Evolutionary conservation across 139 green algal species (phyloP).

Genomic region (Trebouxia sp.): DNA sequence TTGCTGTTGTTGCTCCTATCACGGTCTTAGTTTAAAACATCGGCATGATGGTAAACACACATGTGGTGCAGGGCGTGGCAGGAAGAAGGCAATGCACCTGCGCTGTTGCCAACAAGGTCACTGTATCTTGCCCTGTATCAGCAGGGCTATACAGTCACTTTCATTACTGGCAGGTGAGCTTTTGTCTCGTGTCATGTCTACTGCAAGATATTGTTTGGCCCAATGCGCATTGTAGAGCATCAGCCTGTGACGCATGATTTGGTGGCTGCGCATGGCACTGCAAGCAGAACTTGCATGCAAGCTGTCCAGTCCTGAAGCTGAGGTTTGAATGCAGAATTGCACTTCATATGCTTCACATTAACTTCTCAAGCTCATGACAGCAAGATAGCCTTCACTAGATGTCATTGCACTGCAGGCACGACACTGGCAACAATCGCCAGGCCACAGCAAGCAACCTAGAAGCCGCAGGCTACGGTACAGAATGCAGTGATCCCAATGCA

Average conservation of each 20-base stretch:
- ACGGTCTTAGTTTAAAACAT: no score
- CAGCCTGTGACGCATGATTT: no score
- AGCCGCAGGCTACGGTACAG: slow-evolving; percentile 49
- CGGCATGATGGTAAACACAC: no score
- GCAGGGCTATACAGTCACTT: slow-evolving; percentile 40
- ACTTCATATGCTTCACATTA: no score
- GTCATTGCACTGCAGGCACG: slow-evolving; percentile 18
- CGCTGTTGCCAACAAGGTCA: slow-evolving; percentile 31
- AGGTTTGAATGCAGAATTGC: no score
- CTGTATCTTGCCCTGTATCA: slow-evolving; percentile 32
- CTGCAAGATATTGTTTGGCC: no score
- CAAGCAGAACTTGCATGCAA: no score
- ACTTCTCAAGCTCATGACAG: no score
- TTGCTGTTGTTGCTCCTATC: no score
- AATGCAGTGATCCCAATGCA: slow-evolving; percentile 31
- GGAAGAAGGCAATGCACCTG: slow-evolving; percentile 20
- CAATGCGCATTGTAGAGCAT: no score
- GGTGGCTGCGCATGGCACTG: no score
- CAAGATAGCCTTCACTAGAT: not conserved
- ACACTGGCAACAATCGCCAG: slow-evolving; percentile 35
- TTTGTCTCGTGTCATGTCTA: not conserved
- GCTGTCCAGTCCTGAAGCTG: no score
- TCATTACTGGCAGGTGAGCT: slow-evolving; percentile 59
- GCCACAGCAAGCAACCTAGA: slow-evolving; percentile 55
- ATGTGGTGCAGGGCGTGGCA: slow-evolving; percentile 22